Conservation (phyloP, 441 rosid species). For the Aleurites moluccanus region DNA sequence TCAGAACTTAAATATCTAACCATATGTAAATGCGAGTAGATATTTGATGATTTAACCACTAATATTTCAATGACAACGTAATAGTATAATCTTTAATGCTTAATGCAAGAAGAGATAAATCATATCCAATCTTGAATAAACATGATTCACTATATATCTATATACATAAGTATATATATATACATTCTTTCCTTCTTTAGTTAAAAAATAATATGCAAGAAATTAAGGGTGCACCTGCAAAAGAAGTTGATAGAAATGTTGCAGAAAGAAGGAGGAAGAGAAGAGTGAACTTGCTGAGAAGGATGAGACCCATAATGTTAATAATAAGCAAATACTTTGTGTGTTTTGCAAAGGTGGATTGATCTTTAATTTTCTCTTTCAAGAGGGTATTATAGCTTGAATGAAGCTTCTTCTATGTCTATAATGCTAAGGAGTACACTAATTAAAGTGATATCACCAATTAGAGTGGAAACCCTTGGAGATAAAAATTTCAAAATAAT, state of each 20-base stretch:
- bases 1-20: no score
- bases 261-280: conserved; percentile 65
- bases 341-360: neutral
- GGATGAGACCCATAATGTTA: conserved; percentile 44
- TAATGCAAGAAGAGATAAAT: no score
- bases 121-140: no score
- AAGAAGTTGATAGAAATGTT: conserved; percentile 51
- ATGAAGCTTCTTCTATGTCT: conserved; percentile 17
- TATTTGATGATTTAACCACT: no score
- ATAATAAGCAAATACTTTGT: conserved; percentile 2
- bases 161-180: no score
- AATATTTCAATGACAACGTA: no score
- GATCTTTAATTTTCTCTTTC: conserved; percentile 13
- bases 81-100: no score
- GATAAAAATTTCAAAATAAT: neutral
- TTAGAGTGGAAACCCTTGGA: neutral
- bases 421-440: conserved; percentile 9
- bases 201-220: neutral
- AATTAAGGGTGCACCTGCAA: conserved; percentile 50
- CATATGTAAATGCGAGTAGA: no score
- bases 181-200: no score
- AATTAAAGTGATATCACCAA: conserved; percentile 3
- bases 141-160: no score
- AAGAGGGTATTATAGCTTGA: conserved; percentile 5
- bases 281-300: conserved; percentile 50